These are phyloP conservation scores for Kodamaea suecica DNA, from an alignment of 1,139 yeast genomes.

Conservation along the genomic window DNA sequence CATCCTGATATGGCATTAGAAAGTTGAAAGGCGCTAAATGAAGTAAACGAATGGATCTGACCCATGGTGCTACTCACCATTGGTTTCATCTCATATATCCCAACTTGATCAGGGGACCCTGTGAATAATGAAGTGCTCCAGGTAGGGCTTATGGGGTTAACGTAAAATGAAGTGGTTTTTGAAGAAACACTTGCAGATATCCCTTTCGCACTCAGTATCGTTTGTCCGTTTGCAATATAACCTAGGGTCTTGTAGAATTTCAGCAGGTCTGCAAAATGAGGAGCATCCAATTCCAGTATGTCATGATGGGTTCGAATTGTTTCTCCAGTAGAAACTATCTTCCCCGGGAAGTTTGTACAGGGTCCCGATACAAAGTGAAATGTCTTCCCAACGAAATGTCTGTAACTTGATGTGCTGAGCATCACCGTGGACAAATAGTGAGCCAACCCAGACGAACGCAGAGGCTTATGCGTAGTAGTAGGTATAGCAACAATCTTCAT, in stretches of 20 bases:
- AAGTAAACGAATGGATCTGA: conserved; percentile 23
- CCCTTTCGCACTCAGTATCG: conserved; percentile 19
- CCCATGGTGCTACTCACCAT: conserved; percentile 33
- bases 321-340: conserved; percentile 20
- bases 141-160: conserved; percentile 20
- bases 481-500: conserved; percentile 21
- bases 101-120: conserved; percentile 42
- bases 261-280: conserved; percentile 24
- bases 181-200: conserved; percentile 18
- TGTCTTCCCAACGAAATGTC: conserved; percentile 25
- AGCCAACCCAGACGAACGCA: conserved; percentile 34
- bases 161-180: conserved; percentile 26
- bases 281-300: conserved; percentile 28
- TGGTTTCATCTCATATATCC: conserved; percentile 39
- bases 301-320: conserved; percentile 36
- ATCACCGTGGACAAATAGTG: conserved; percentile 23
- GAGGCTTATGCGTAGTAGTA: conserved; percentile 28
- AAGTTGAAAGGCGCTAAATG: conserved; percentile 26
- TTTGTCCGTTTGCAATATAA: conserved; percentile 30
- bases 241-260: conserved; percentile 30
- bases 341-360: conserved; percentile 34
- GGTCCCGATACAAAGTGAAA: conserved; percentile 36
- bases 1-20: conserved; percentile 8
- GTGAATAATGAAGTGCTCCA: conserved; percentile 33
- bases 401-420: conserved; percentile 19